phyloP scores from a whole-genome alignment of 2,329 filamentous ascomycete species.

The Xylaria digitata region DNA sequence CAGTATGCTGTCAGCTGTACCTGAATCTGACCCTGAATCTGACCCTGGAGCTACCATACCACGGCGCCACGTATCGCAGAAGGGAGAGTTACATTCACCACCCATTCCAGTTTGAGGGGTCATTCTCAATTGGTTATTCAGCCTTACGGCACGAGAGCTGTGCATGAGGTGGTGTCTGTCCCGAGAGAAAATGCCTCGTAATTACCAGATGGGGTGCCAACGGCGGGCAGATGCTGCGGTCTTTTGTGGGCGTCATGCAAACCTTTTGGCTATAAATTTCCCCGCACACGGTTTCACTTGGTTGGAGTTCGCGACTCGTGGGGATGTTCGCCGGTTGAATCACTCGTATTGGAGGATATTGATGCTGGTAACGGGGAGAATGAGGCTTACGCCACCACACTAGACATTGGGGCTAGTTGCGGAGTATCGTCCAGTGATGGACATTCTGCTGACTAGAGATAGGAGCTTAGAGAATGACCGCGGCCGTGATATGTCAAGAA shows the following conservation, averaged over 20 bases:
- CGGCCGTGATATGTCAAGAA: slow-evolving; percentile 13
- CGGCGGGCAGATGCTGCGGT: slow-evolving; percentile 19
- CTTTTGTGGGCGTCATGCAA: slow-evolving; percentile 19
- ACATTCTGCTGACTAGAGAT: neutral
- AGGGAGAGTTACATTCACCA: slow-evolving; percentile 33
- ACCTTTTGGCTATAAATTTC: slow-evolving; percentile 3
- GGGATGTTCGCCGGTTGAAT: neutral
- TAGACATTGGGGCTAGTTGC: neutral
- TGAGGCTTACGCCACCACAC: neutral
- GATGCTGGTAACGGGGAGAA: slow-evolving; percentile 1
- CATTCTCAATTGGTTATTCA: slow-evolving; percentile 31
- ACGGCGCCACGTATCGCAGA: slow-evolving; percentile 35
- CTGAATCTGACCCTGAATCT: slow-evolving; percentile 19
- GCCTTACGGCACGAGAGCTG: slow-evolving; percentile 24
- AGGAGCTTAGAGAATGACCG: neutral
- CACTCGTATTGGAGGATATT: neutral
- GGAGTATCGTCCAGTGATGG: neutral
- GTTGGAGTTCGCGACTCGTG: slow-evolving; percentile 21
- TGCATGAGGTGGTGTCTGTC: slow-evolving; percentile 6
- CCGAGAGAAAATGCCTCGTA: slow-evolving; percentile 6
- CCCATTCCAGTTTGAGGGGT: slow-evolving; percentile 14
- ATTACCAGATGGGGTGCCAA: slow-evolving; percentile 13
- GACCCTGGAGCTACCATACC: slow-evolving; percentile 32
- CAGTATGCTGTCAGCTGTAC: slow-evolving; percentile 29
- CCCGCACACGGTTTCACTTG: slow-evolving; percentile 7